Conservation (phyloP, 192 early-diverging fungal species). For the Phycomyces nitens region DNA sequence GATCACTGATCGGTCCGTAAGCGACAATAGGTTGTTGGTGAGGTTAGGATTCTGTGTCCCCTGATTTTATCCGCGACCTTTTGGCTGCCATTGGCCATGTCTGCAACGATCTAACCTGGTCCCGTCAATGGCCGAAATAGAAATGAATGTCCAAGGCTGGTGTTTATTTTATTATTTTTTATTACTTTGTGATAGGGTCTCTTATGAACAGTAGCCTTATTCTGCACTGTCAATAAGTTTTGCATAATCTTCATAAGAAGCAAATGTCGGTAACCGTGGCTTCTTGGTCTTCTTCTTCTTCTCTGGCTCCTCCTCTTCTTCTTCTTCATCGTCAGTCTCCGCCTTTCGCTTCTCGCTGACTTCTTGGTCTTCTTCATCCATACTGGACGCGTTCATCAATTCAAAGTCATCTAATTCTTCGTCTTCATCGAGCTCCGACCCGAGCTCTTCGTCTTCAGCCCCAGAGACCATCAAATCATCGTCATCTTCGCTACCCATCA, state of each 20-base stretch:
- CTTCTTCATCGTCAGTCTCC: conserved; percentile 38
- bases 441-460: conserved; percentile 41
- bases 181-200: no score
- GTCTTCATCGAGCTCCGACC: conserved; percentile 57
- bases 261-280: conserved; percentile 61
- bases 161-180: no score
- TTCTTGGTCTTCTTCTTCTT: conserved; percentile 55
- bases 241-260: conserved; percentile 70
- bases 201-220: no score
- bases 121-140: no score
- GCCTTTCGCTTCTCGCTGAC: conserved; percentile 38
- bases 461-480: conserved; percentile 40
- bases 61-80: no score
- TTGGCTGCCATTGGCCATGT: no score
- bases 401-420: conserved; percentile 45
- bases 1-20: no score
- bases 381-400: conserved; percentile 25
- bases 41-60: no score
- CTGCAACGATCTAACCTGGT: no score
- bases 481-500: conserved; percentile 40
- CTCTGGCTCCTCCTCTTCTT: conserved; percentile 18
- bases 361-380: conserved; percentile 45
- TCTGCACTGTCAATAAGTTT: conserved; percentile 12
- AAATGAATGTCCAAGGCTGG: no score
- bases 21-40: no score